Base-by-base conservation (phyloP, 1,284 basidiomycete species). In the Boletus semigastroideus region DNA sequence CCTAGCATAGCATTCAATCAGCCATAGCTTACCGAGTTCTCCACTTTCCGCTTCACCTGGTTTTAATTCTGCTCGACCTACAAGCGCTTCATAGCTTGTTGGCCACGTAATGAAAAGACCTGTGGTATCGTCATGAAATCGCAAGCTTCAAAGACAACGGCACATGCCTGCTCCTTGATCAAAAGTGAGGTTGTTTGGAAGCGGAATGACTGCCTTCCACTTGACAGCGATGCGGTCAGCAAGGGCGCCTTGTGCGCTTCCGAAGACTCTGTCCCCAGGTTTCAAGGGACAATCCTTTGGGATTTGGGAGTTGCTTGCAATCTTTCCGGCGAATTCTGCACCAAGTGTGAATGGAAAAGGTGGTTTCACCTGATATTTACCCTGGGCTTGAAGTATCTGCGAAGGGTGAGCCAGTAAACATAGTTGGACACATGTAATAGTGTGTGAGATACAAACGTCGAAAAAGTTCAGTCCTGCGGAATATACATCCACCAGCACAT, bases 251-350 rank as follows among this genome's bases (percentile, higher is more conserved):
- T 91, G 86, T 0, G 77, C 79, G n/a, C 82, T 83, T 6, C 96
- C 96, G 64, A 98, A 96, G 0, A 99, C 91, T 48, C 92, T 77
- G 68, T 97, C 88, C 16, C 96, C 95, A 1, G 80, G 83, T 63
- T 86, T 83, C 67, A 87, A 92, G 1, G 81, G 78, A 66, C 92
- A 97, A 4, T 86, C 91, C 27, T 78, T 69, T 2, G 95, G 96
- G 30, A 98, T 87, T 13, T 87, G 91, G 17, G 90, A 92, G 60
- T 82, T 72, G 12, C 69, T 58, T 6, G 90, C 78, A 59, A 98
- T 84, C 51, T 75, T 79, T 0, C 96, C 96, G 2, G 94, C 83
- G 64, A 98, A 90, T 70, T 99, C 93, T 54, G 83, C 79, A 19
- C 92, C 92, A 8, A 93, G 79, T 11, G 84, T 77, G 72, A 94